Evolutionary conservation across 176 grass and related monocot genomes (phyloP), one percentile per base, ranked within the genome.

Genomic region (Aegilops sharonensis): DNA sequence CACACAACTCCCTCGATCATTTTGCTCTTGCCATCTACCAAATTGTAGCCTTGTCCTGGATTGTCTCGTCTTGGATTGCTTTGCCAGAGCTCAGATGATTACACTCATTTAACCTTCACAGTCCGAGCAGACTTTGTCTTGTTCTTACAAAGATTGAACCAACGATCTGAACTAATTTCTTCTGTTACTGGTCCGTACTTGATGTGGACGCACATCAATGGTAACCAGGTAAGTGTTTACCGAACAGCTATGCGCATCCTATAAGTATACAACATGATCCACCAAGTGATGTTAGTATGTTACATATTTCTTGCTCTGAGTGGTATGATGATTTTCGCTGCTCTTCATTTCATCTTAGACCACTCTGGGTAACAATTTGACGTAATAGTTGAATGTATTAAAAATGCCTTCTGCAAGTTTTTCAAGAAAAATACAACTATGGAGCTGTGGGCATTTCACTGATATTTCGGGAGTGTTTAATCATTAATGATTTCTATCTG

Each of bases 401-500:
- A 62, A 62, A 69, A 65, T 64, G 13, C 37, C 18, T 90, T 83
- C 75, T 80, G 36, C 42, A 70, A 42, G 25, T 68, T 64, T 77
- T 5, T 34, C 4, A 0, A 64, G 15, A 73, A 66, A 78, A 82
- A 88, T 59, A 75, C 18, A 81, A 85, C 32, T 77, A 85, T 54
- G 83, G n/a, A 86, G 20, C 86, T 79, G 56, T 68, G 64, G 34
- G 32, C 1, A 4, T 64, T 81, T 81, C 21, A 70, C 68, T 85
- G 52, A 78, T 85, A 72, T 78, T 47, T 71, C 70, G 14, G 6
- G 11, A 25, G 42, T 75, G 50, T 88, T 24, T 88, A 81, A 62
- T 56, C 57, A 64, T 67, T 63, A 70, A 64, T 48, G 85, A 34
- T 77, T 88, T 23, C 18, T 81, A 79, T 89, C 39, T 87, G 63